These are phyloP conservation scores for Echria macrotheca DNA, from an alignment of 495 filamentous ascomycete genomes.

Conservation along the genomic window DNA sequence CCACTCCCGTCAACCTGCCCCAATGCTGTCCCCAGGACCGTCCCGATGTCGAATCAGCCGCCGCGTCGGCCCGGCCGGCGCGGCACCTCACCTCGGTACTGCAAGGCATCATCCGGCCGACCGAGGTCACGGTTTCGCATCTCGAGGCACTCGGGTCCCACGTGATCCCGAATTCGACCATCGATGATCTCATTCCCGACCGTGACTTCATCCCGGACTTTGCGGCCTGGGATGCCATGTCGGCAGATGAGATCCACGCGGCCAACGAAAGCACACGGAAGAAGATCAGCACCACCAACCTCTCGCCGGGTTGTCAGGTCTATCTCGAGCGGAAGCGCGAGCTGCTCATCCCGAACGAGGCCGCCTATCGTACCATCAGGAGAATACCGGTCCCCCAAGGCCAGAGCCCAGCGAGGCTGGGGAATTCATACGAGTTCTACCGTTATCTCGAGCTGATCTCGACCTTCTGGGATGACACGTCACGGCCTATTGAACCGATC, in stretches of 20 bases:
- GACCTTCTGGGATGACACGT: conserved; percentile 49
- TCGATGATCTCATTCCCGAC: conserved; percentile 43
- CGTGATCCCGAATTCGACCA: conserved; percentile 38
- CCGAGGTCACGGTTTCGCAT: conserved; percentile 39
- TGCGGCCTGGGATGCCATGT: conserved; percentile 40
- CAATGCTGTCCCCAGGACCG: conserved; percentile 32
- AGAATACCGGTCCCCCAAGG: conserved; percentile 45
- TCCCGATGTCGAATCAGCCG: conserved; percentile 7
- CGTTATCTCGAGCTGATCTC: conserved; percentile 48
- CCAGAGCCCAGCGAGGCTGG: conserved; percentile 40
- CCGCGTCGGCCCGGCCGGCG: conserved; percentile 11
- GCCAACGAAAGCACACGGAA: conserved; percentile 38
- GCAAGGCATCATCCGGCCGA: conserved; percentile 43
- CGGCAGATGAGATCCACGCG: conserved; percentile 37
- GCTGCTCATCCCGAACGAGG: conserved; percentile 43
- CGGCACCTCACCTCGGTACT: conserved; percentile 38
- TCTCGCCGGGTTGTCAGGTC: conserved; percentile 45
- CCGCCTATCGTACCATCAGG: conserved; percentile 48
- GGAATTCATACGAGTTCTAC: conserved; percentile 55
- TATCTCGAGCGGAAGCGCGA: conserved; percentile 49
- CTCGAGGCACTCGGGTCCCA: conserved; percentile 47
- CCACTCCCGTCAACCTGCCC: conserved; percentile 50
- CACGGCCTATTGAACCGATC: conserved; percentile 23
- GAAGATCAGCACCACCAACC: conserved; percentile 39
- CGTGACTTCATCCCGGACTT: conserved; percentile 42